A percentile compares a stretch with the other conserved stretches of the same genome.
These are phyloP conservation scores for Jaltomata sinuosa DNA, from an alignment of 257 asterid genomes.

Conservation along the genomic window DNA sequence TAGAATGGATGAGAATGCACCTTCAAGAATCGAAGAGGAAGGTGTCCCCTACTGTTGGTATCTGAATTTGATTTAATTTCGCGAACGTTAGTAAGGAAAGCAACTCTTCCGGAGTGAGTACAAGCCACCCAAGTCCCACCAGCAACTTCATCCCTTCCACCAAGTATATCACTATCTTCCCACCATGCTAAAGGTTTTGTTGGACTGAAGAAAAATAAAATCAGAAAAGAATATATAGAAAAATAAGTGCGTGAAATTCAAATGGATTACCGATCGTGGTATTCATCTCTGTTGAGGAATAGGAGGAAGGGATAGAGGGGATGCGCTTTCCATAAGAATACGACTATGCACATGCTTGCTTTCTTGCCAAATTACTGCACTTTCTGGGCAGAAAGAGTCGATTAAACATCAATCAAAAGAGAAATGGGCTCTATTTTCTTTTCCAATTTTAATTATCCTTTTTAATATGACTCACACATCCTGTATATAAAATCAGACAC, in stretches of 20 bases:
- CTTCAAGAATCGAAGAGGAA: slow-evolving; percentile 70
- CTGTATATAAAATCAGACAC: too few relatives aligned
- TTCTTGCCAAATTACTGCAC: too few relatives aligned
- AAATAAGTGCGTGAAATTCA: not conserved
- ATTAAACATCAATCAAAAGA: too few relatives aligned
- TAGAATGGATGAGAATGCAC: not conserved
- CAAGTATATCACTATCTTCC: slow-evolving; percentile 52
- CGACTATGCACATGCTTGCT: slow-evolving; percentile 55
- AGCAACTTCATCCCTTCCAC: slow-evolving; percentile 64
- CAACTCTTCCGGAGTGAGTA: slow-evolving; percentile 40
- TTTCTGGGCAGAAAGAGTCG: too few relatives aligned
- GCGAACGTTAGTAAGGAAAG: slow-evolving; percentile 76
- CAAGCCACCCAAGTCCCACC: slow-evolving; percentile 90
- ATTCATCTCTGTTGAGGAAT: slow-evolving; percentile 77
- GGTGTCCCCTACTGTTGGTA: slow-evolving; percentile 54
- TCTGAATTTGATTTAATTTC: slow-evolving; percentile 23
- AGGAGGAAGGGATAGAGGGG: slow-evolving; percentile 58
- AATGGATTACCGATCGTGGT: slow-evolving; percentile 49
- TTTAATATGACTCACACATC: too few relatives aligned
- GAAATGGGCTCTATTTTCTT: too few relatives aligned
- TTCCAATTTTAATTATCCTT: too few relatives aligned
- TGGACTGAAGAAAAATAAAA: slow-evolving; percentile 19
- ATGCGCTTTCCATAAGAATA: slow-evolving; percentile 57
- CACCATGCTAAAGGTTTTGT: slow-evolving; percentile 70
- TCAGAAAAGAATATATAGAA: not conserved